Evolutionary conservation across 116 monocot species (phyloP).

Genomic region (Dioscorea cayenensis): DNA sequence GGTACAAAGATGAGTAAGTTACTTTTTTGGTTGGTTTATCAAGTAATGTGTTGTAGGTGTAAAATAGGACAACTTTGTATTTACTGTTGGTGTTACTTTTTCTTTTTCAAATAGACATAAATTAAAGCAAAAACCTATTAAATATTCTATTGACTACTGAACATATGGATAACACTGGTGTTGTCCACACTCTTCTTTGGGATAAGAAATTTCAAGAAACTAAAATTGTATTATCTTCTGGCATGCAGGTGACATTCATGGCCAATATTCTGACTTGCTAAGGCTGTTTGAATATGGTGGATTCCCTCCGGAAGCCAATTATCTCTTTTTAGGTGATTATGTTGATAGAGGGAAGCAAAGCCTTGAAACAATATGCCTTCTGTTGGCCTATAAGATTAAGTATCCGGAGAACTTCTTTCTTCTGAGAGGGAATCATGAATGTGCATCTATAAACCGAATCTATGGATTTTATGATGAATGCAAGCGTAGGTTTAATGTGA

Average conservation of each 20-base stretch:
- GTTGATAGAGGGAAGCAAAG: conserved; percentile 12
- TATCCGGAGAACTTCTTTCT: conserved; percentile 15
- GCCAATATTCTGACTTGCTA: conserved; percentile 8
- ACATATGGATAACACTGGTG: no score
- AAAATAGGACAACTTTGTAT: background rate
- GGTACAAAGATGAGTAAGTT: no score
- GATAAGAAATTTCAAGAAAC: background rate
- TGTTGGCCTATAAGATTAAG: conserved; percentile 9
- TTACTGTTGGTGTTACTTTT: background rate
- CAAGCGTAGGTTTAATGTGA: conserved; percentile 9
- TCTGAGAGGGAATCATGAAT: conserved; percentile 12
- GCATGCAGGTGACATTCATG: conserved; percentile 10
- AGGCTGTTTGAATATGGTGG: conserved; percentile 15
- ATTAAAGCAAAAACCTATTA: background rate
- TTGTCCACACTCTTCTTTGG: background rate
- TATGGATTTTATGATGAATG: conserved; percentile 15
- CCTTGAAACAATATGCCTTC: conserved; percentile 15
- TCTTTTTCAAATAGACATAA: background rate
- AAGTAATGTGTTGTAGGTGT: no score
- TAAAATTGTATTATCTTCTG: background rate
- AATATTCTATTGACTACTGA: background rate
- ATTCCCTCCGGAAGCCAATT: conserved; percentile 8
- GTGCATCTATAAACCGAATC: conserved; percentile 14
- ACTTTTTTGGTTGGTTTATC: no score
- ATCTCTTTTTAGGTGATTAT: conserved; percentile 11